Base-by-base conservation (phyloP, 2,329 filamentous ascomycete species). In the Ophiognomonia clavigignenti-juglandacearum region DNA sequence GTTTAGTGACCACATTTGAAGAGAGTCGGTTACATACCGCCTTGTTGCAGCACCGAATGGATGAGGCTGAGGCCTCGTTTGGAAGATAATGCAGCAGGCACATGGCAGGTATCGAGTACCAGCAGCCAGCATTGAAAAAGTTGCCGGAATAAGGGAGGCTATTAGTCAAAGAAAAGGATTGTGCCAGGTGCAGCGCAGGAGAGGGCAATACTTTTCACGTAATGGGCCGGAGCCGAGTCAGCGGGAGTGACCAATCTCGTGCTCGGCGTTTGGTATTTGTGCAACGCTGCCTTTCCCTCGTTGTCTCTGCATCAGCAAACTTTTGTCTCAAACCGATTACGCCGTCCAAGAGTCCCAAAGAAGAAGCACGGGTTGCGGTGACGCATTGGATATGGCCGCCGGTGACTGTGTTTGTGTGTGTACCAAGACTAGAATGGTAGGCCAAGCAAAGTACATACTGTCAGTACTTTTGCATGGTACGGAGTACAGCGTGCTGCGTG, bases 101-200 rank as follows among this genome's bases (percentile, higher is more conserved):
- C 36, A 45, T 36, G 44, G 18, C 41, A 46, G 43, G 53, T 51
- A 52, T 38, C 43, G 23, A 35, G 38, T 53, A 53, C 50, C 39
- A 40, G 29, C 32, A 19, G 19, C 35, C 31, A 22, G 39, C 44
- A 41, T 37, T 45, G 44, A 36, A 29, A 42, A 23, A 43, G 26
- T 19, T 44, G 48, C 48, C 48, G 44, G 48, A 36, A 51, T 4
- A 45, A 48, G 56, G 55, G 54, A 57, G 61, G 52, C 59, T 59
- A 74, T 74, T 74, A 74, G 69, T 66, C 72, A 70, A 73, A 71
- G 64, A 70, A 73, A 70, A 63, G 57, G 59, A 44, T 51, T 39
- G 20, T 51, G 49, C 45, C 53, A 54, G 50, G 51, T 50, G 56
- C 53, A 55, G 59, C 61, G 61, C 62, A 60, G 58, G 52, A 57